Evolutionary conservation across 208 protist species (phyloP), one percentile per base, ranked within the genome.

Genomic region (Trypanosoma mega): DNA sequence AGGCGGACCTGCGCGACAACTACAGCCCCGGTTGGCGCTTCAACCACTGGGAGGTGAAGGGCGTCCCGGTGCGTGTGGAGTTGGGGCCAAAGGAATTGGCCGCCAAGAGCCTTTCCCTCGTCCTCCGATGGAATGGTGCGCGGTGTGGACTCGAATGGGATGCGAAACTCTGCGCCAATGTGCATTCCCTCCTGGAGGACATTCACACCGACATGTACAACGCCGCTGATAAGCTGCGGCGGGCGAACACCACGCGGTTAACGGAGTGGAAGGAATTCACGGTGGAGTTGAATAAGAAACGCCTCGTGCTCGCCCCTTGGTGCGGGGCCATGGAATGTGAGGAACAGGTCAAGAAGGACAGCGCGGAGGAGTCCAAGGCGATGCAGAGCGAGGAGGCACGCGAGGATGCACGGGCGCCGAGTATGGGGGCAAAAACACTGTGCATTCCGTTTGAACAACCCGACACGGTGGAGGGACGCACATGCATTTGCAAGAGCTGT

Each of bases 11-110:
- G 49, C 80, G 97, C 54, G 76, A 92, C 60, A 96, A 98, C 77
- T 96, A 98, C 83, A 99, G 82, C 43, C 96, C 97, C 50, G 97
- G 98, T 34, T 98, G 92, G 88, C 98, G 99, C 74, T 99, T 97
- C 87, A 98, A 98, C 76, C 92, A 99, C 84, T 99, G 97, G 97
- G 98, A 99, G 87, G 73, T 99, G 47, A 97, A 97, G 80, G 96
- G 91, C 59, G 82, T 99, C 20, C 98, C 98, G 27, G 59, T 99
- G 43, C 94, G 98, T 49, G 75, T 99, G 26, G 98, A 99, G 86
- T 27, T 99, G 9, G 98, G 98, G 34, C 97, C 98, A 33, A 97
- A 94, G 69, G 98, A 99, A 85, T 46, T 99, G 11, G 82, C 68
- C 51, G 55, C 72, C 43, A 61, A 76, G 53, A 26, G 76, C 64